Conservation (phyloP, 257 asterid species). For the Phtheirospermum japonicum region DNA sequence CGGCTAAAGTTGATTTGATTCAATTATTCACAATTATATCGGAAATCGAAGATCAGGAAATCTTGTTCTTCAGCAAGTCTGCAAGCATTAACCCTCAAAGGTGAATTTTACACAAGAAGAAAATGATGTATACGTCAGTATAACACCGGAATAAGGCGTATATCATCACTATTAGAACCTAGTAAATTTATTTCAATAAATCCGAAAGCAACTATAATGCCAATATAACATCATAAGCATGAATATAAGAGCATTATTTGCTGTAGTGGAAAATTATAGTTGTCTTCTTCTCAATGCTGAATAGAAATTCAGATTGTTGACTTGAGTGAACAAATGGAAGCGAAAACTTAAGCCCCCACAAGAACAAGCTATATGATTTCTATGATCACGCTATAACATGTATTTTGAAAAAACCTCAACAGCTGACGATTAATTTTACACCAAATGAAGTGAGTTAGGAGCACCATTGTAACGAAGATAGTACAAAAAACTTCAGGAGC, state of each 20-base stretch:
- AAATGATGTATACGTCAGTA: neutral
- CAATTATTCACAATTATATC: neutral
- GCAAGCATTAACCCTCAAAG: constrained; percentile 32
- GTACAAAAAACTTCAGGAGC: constrained; percentile 9
- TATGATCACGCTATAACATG: constrained; percentile 21
- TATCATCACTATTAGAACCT: neutral
- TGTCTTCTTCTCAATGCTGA: neutral
- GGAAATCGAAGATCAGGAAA: constrained; percentile 14
- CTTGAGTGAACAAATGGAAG: constrained; percentile 6
- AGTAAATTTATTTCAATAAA: neutral
- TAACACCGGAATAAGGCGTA: neutral
- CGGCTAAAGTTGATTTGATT: constrained; percentile 31
- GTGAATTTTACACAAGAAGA: neutral
- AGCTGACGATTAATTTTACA: constrained; percentile 29
- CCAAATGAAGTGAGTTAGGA: constrained; percentile 12
- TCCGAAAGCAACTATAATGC: neutral
- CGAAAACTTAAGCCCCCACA: constrained; percentile 15
- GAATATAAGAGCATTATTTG: neutral
- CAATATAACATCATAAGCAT: constrained; percentile 20
- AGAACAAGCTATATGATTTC: constrained; percentile 11
- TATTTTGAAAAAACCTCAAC: constrained; percentile 24
- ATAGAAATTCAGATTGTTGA: neutral
- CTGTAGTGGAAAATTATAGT: neutral
- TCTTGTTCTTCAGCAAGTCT: constrained; percentile 42
- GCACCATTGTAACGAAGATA: constrained; percentile 34